Evolutionary conservation across 805 yeast species (phyloP).

Genomic region (Nakazawaea holstii): DNA sequence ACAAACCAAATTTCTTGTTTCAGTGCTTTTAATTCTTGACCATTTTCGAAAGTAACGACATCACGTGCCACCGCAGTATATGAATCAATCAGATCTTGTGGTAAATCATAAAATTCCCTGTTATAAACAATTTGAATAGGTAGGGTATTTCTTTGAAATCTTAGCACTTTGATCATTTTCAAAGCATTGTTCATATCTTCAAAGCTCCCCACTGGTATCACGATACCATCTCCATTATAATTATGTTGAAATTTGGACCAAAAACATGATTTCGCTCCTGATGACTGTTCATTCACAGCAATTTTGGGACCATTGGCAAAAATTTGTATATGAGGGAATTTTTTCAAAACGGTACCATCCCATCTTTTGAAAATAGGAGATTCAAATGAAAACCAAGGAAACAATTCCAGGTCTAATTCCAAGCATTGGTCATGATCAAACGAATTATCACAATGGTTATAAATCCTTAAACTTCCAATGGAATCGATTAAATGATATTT

Average conservation of each 20-base stretch:
- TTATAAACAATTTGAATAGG: conserved; percentile 45
- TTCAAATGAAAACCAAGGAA: conserved; percentile 28
- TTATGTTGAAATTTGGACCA: conserved; percentile 21
- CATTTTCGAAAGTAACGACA: background rate
- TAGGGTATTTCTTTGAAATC: conserved; percentile 42
- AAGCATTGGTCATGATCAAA: conserved; percentile 20
- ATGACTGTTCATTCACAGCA: background rate
- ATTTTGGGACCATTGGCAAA: background rate
- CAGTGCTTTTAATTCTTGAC: conserved; percentile 6
- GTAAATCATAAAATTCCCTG: conserved; percentile 31
- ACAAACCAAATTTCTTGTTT: conserved; percentile 26
- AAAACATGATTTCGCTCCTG: background rate
- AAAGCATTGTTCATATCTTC: conserved; percentile 36
- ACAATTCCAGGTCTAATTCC: conserved; percentile 15
- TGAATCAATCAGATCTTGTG: conserved; percentile 19
- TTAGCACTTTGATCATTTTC: conserved; percentile 40
- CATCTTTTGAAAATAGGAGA: conserved; percentile 16
- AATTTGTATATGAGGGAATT: conserved; percentile 1
- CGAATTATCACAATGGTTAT: conserved; percentile 20
- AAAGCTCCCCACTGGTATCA: conserved; percentile 41
- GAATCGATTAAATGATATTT: conserved; percentile 15
- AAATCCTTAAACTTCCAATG: conserved; percentile 13
- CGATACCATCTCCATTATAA: conserved; percentile 46
- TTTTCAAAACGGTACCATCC: conserved; percentile 6
- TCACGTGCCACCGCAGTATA: conserved; percentile 30